A percentile compares a stretch with the other conserved stretches of the same genome.
Evolutionary conservation across 306 rosid species (phyloP).

Genomic region (Ormosia emarginata): DNA sequence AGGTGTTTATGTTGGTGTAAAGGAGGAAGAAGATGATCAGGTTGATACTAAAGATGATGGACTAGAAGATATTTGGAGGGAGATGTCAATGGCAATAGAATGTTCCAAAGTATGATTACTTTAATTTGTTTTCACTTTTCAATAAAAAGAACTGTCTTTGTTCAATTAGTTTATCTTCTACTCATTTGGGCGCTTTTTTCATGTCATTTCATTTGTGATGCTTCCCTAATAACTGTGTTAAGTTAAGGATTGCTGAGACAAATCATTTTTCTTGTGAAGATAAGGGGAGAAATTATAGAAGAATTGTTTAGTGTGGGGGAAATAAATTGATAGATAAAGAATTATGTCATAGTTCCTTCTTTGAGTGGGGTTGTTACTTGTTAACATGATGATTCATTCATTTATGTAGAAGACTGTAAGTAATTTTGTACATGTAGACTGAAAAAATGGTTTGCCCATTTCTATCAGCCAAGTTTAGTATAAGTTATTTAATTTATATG

Average conservation of each 20-base stretch:
- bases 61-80: conserved; percentile 78
- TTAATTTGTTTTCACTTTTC: conserved; percentile 6
- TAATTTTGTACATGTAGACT: not conserved
- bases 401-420: not conserved
- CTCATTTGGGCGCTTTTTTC: not conserved
- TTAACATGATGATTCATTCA: not conserved
- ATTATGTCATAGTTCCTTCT: not conserved
- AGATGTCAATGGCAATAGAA: conserved; percentile 79
- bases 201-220: not conserved
- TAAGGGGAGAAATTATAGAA: not conserved
- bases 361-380: not conserved
- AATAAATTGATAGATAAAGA: not conserved
- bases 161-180: not conserved
- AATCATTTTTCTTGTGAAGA: not conserved
- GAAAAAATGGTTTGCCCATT: not conserved
- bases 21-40: conserved; percentile 41
- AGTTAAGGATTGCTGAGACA: not conserved
- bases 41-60: conserved; percentile 56
- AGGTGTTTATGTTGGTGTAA: conserved; percentile 73
- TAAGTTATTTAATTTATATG: not conserved
- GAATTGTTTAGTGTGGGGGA: not conserved
- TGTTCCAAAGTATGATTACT: conserved; percentile 58
- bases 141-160: not conserved
- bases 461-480: not conserved
- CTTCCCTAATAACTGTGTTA: not conserved